These are phyloP conservation scores for Chaetoceros tenuissimus DNA, from an alignment of 108 stramenopile species.

Conservation along the genomic window DNA sequence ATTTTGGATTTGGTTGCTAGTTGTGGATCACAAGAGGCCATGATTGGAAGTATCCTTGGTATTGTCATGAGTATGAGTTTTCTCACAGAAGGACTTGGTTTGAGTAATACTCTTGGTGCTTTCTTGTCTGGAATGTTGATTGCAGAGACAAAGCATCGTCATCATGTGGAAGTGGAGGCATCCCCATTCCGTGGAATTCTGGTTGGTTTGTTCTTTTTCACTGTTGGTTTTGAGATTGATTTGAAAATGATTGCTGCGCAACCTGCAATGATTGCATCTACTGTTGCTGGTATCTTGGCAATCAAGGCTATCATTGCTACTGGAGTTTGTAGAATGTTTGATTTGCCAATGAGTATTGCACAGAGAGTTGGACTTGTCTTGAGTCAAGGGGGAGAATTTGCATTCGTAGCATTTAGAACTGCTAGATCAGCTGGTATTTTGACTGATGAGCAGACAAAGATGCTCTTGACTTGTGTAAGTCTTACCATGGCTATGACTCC, in stretches of 20 bases:
- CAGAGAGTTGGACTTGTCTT: constrained; percentile 86
- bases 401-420: constrained; percentile 94
- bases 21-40: constrained; percentile 87
- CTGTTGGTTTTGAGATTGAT: constrained; percentile 96
- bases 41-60: constrained; percentile 84
- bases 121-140: constrained; percentile 92
- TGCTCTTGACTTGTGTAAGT: constrained; percentile 89
- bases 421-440: constrained; percentile 82
- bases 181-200: constrained; percentile 92
- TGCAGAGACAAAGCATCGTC: constrained; percentile 91
- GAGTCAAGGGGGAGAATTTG: constrained; percentile 94
- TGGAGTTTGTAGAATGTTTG: constrained; percentile 62
- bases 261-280: constrained; percentile 51
- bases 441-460: constrained; percentile 64
- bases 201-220: constrained; percentile 93
- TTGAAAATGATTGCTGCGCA: constrained; percentile 60
- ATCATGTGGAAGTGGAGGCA: constrained; percentile 94
- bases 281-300: constrained; percentile 76
- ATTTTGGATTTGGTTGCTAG: constrained; percentile 84
- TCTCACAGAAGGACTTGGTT: constrained; percentile 90
- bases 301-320: constrained; percentile 76
- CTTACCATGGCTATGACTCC: constrained; percentile 94
- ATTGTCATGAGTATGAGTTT: constrained; percentile 92
- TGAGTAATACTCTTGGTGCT: constrained; percentile 94
- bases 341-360: constrained; percentile 71